Conservation (phyloP, 2,329 filamentous ascomycete species). For the Septoria petroselini region DNA sequence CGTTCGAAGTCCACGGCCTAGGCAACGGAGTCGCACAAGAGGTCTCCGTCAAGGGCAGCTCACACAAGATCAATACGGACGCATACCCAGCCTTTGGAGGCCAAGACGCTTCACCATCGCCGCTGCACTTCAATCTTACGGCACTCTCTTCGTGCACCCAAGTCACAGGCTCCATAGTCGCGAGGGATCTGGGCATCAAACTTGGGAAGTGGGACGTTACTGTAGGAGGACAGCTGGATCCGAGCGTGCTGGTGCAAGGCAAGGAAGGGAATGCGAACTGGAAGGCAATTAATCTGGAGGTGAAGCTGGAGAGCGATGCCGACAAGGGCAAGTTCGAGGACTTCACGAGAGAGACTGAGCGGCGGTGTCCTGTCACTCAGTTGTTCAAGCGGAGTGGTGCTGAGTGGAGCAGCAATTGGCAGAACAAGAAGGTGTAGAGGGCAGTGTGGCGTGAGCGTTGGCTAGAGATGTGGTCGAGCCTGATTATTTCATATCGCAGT, state of each 20-base stretch:
- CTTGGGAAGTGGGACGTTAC: slow-evolving; percentile 16
- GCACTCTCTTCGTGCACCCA: slow-evolving; percentile 17
- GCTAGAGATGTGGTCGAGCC: too few species aligned
- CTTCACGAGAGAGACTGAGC: slow-evolving; percentile 18
- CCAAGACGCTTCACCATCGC: slow-evolving; percentile 14
- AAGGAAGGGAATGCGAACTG: slow-evolving; percentile 16
- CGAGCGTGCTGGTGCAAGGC: slow-evolving; percentile 13
- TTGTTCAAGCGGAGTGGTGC: slow-evolving; percentile 16
- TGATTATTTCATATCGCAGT: too few species aligned
- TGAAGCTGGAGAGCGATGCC: slow-evolving; percentile 9
- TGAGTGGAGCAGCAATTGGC: slow-evolving; percentile 9
- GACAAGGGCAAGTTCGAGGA: slow-evolving; percentile 14
- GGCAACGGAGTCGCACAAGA: slow-evolving; percentile 10
- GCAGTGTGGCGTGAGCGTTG: too few species aligned
- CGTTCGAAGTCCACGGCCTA: slow-evolving; percentile 7
- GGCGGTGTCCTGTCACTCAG: slow-evolving; percentile 17
- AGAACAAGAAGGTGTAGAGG: background rate
- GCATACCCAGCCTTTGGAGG: slow-evolving; percentile 13
- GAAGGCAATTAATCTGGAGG: slow-evolving; percentile 12
- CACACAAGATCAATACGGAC: slow-evolving; percentile 9
- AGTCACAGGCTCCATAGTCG: slow-evolving; percentile 18
- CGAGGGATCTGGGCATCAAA: slow-evolving; percentile 16
- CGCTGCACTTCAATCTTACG: slow-evolving; percentile 19
- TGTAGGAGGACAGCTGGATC: slow-evolving; percentile 15
- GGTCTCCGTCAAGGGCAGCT: slow-evolving; percentile 1